Evolutionary conservation across 768 basidiomycete genomes (phyloP), one percentile per base, ranked within the genome.

Genomic region (Botryobasidium botryosum): DNA sequence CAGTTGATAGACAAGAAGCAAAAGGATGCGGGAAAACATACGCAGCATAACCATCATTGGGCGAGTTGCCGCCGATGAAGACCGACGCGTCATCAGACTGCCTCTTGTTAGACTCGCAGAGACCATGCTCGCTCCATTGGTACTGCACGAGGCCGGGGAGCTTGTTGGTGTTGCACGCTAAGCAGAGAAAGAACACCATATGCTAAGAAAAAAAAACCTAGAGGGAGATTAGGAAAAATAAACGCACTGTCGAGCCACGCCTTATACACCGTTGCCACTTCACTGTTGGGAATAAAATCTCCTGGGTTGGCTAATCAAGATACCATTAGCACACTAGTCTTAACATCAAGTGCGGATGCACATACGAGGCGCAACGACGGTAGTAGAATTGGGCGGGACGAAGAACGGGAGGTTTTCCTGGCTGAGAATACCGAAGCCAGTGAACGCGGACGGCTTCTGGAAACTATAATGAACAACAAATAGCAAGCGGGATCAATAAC

Each of bases 401-500:
- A 75, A 81, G 50, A 57, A 55, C 15, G 66, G 61, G 0, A 68
- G 56, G 57, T 72, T 76, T 29, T 55, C 44, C 49, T 71, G 67
- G 0, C 76, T 74, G 18, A 80, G 74, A 37, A 80, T 61, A 62
- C 79, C 78, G 42, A 79, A 75, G 1, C 62, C 70, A 27, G 65
- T 69, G 27, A 77, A 55, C 3, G 64, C 51, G 7, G 68, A 55
- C 3, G 78, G 78, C 52, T 79, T 79, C 21, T 65, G 63, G 25
- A 68, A 64, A 25, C 76, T 77, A 44, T 48, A 1, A 24, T 6
- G 2, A 13, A 8, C 17, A n/a, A 33, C 35, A 18, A 17, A 15
- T 12, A 35, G 38, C 4, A 25, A n/a, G n/a, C 13, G 15, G 13
- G n/a, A 33, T 21, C 4, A 43, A 21, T 23, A 7, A 44, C 38